Conservation (phyloP, 1,284 basidiomycete genomes). For the Austroboletus novae-zelandiae region DNA sequence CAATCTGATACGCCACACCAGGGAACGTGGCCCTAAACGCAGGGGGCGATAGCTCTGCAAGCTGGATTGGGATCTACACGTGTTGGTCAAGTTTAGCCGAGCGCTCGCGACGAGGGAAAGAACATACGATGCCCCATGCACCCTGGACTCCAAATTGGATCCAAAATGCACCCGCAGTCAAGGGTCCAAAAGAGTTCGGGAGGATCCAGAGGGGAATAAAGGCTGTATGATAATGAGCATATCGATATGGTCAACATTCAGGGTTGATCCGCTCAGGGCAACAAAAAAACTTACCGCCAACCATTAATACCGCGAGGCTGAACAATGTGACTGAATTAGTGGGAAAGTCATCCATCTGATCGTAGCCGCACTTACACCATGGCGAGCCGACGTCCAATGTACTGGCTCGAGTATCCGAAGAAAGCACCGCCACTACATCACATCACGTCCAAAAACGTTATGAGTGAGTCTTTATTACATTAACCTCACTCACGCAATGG, state of each 20-base stretch:
- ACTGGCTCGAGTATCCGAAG: conserved; percentile 80
- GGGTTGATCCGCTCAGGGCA: background rate
- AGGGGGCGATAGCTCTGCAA: conserved; percentile 87
- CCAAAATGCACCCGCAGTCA: conserved; percentile 81
- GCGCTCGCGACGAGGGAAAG: conserved; percentile 5
- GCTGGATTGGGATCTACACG: conserved; percentile 74
- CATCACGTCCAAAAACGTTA: conserved; percentile 14
- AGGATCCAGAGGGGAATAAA: conserved; percentile 88
- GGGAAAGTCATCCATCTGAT: background rate
- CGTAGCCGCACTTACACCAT: conserved; percentile 54
- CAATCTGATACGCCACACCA: conserved; percentile 87
- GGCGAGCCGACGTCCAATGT: conserved; percentile 84
- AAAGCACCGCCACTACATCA: conserved; percentile 66
- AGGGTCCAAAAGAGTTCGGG: conserved; percentile 60
- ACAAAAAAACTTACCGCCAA: conserved; percentile 38
- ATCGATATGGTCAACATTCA: background rate
- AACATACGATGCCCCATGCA: conserved; percentile 72
- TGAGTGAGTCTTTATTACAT: background rate
- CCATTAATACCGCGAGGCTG: conserved; percentile 54
- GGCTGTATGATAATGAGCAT: conserved; percentile 25
- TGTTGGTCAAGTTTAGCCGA: background rate
- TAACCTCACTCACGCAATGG: conserved; percentile 51
- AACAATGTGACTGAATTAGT: background rate
- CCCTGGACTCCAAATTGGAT: conserved; percentile 85
- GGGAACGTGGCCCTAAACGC: conserved; percentile 93